Conservation (phyloP, 306 rosid genomes). For the Quillaja saponaria region DNA sequence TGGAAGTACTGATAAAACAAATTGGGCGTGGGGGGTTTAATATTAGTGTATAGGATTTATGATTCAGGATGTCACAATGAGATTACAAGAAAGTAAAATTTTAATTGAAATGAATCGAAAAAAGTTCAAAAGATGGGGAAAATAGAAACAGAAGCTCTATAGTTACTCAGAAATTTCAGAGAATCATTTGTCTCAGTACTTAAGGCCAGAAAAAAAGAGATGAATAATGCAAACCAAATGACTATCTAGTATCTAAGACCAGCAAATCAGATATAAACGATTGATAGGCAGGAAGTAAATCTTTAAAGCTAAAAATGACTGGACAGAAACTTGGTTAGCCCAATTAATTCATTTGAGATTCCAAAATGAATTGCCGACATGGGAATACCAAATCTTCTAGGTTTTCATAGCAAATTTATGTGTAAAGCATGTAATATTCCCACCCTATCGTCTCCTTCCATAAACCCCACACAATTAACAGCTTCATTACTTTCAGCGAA, state of each 20-base stretch:
- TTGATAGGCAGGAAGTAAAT: neutral
- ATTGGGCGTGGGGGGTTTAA: neutral
- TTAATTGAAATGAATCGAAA: slow-evolving; percentile 3
- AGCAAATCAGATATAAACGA: neutral
- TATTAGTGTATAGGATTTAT: slow-evolving; percentile 1
- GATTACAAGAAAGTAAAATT: neutral
- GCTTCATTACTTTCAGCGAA: neutral
- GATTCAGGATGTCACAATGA: neutral
- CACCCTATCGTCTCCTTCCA: neutral
- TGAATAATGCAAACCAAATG: slow-evolving; percentile 7
- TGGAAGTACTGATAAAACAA: slow-evolving; percentile 4
- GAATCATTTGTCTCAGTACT: neutral
- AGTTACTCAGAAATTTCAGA: neutral
- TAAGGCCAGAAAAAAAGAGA: neutral
- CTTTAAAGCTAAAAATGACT: too few relatives aligned
- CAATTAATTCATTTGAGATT: too few relatives aligned
- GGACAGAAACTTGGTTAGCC: too few relatives aligned
- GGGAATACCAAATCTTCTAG: neutral
- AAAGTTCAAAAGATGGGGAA: neutral
- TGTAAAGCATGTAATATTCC: slow-evolving; percentile 11
- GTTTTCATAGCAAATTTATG: neutral
- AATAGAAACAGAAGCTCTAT: neutral
- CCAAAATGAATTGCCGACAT: neutral
- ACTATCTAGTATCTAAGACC: neutral
- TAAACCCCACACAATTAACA: neutral